Evolutionary conservation across 169 alveolate genomes (phyloP).

Genomic region (Plasmodium vivax): DNA sequence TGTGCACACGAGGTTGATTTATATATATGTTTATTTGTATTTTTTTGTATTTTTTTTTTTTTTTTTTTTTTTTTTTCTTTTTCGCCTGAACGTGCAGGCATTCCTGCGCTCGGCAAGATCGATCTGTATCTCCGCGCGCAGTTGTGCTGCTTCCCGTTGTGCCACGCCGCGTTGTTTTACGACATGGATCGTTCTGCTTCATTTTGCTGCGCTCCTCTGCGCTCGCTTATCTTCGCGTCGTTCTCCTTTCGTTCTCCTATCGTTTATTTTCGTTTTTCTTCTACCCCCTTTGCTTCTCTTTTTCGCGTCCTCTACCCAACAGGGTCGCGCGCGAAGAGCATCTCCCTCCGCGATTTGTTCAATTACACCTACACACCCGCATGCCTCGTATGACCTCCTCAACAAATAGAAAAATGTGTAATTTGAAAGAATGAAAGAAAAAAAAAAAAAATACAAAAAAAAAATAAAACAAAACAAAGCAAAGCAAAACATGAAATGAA

Average conservation of each 20-base stretch:
- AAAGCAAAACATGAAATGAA: background rate
- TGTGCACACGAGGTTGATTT: background rate
- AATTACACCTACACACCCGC: background rate
- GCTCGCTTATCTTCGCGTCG: background rate
- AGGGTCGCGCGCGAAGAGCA: background rate
- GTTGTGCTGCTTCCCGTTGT: background rate
- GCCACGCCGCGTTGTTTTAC: background rate
- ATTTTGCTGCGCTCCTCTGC: background rate
- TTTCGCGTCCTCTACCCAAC: background rate
- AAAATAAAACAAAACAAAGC: background rate
- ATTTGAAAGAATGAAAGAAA: background rate
- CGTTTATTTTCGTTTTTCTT: background rate
- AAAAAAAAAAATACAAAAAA: background rate
- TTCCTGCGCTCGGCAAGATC: background rate
- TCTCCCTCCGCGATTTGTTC: background rate
- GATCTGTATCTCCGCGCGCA: background rate
- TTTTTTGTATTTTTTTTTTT: background rate
- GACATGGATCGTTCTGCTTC: background rate
- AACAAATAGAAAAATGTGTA: background rate
- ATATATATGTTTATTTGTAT: background rate
- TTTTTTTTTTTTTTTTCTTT: background rate
- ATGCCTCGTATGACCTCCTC: background rate
- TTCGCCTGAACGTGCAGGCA: slow-evolving; percentile 1
- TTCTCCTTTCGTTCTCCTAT: background rate
- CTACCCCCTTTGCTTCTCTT: background rate